phyloP scores from a whole-genome alignment of 257 asterid species.

The Gentiana macrophylla region DNA sequence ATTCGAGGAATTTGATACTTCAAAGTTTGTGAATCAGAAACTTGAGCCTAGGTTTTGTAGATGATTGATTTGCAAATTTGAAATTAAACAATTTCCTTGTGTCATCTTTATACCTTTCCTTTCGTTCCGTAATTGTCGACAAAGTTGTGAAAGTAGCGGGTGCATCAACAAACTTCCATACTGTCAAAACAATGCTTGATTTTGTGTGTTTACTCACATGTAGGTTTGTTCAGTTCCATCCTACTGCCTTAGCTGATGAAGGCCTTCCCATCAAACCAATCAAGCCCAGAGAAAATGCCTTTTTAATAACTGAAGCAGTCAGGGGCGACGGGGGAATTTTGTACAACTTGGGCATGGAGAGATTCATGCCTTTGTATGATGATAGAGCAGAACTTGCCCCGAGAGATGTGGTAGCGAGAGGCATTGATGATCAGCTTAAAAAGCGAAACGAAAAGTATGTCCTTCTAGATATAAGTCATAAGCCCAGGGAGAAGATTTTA shows the following conservation, averaged over 20 bases:
- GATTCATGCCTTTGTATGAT: slow-evolving; percentile 82
- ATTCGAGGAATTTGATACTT: no score
- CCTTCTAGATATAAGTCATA: slow-evolving; percentile 87
- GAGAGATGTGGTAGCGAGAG: slow-evolving; percentile 89
- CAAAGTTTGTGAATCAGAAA: no score
- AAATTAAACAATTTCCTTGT: no score
- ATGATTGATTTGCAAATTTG: no score
- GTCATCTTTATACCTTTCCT: no score
- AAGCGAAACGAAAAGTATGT: slow-evolving; percentile 72
- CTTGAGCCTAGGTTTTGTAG: no score
- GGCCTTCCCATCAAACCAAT: slow-evolving; percentile 77
- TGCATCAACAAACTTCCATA: no score
- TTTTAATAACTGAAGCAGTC: slow-evolving; percentile 89
- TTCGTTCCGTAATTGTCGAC: no score
- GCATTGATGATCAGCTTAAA: slow-evolving; percentile 94
- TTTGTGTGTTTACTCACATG: slow-evolving; percentile 4
- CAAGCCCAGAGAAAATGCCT: slow-evolving; percentile 71
- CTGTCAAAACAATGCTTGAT: not conserved
- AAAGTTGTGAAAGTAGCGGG: no score
- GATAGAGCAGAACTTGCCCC: slow-evolving; percentile 96
- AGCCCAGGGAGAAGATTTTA: slow-evolving; percentile 53
- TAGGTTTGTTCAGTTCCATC: slow-evolving; percentile 99
- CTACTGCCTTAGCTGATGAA: slow-evolving; percentile 94
- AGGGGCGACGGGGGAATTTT: slow-evolving; percentile 97
- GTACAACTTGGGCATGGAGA: slow-evolving; percentile 63